Evolutionary conservation across 805 yeast genomes (phyloP).

Genomic region (Vanderwaltozyma yarrowii): DNA sequence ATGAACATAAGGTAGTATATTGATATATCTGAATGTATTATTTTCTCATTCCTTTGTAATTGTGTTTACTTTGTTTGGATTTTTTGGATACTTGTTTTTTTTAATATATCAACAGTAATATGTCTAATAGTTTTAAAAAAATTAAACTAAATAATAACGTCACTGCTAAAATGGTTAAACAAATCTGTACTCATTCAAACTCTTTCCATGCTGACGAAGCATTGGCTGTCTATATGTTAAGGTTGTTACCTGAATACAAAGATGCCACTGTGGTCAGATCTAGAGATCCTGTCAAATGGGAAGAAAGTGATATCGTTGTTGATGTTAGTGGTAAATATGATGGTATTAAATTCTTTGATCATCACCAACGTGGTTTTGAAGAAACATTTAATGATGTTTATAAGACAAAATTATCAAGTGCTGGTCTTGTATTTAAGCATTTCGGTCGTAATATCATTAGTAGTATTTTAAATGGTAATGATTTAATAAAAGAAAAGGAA

Average conservation of each 20-base stretch:
- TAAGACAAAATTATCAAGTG: slow-evolving; percentile 79
- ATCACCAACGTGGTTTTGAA: slow-evolving; percentile 87
- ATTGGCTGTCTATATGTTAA: slow-evolving; percentile 81
- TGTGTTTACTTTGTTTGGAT: no score
- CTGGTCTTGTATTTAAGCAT: slow-evolving; percentile 87
- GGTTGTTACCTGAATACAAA: slow-evolving; percentile 55
- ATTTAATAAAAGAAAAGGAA: slow-evolving; percentile 24
- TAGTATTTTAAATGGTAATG: slow-evolving; percentile 33
- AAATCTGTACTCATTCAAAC: slow-evolving; percentile 87
- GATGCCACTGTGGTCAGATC: slow-evolving; percentile 70
- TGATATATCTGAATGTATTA: no score
- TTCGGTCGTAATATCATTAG: slow-evolving; percentile 62
- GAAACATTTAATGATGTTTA: slow-evolving; percentile 58
- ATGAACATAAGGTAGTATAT: no score
- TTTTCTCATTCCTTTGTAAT: no score
- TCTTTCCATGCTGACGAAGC: slow-evolving; percentile 97
- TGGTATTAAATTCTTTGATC: slow-evolving; percentile 78
- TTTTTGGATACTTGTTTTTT: no score
- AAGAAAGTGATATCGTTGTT: slow-evolving; percentile 79
- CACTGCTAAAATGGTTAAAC: slow-evolving; percentile 21
- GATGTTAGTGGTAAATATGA: slow-evolving; percentile 86
- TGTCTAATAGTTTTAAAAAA: neutral
- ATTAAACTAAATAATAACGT: neutral
- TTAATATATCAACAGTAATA: neutral
- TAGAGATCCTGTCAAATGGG: slow-evolving; percentile 76